Evolutionary conservation across 2,329 filamentous ascomycete genomes (phyloP).

Genomic region (Neurospora sp.): DNA sequence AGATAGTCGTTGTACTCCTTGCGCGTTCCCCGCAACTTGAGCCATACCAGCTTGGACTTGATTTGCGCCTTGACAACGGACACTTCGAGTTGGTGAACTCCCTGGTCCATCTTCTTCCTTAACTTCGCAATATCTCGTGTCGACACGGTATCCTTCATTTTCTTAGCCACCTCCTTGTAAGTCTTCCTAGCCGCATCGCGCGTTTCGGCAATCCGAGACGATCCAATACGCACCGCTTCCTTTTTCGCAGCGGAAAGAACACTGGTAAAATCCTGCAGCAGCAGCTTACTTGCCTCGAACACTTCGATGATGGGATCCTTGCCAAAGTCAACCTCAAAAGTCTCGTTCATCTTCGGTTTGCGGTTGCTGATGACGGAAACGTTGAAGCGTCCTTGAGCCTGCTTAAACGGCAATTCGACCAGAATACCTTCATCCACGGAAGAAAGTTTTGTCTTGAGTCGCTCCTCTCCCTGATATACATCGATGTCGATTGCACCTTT

Average conservation of each 20-base stretch:
- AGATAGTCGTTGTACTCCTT: slow-evolving; percentile 36
- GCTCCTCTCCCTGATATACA: slow-evolving; percentile 37
- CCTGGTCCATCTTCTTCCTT: slow-evolving; percentile 28
- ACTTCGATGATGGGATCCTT: slow-evolving; percentile 33
- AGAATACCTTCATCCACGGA: slow-evolving; percentile 41
- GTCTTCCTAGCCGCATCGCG: slow-evolving; percentile 23
- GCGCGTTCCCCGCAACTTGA: slow-evolving; percentile 40
- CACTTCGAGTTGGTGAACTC: slow-evolving; percentile 26
- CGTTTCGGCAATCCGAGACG: slow-evolving; percentile 16
- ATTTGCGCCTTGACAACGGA: slow-evolving; percentile 44
- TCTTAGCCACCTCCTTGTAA: slow-evolving; percentile 20
- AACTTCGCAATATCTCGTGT: slow-evolving; percentile 15
- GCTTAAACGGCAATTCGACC: slow-evolving; percentile 40
- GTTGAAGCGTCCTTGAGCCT: slow-evolving; percentile 49
- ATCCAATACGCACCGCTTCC: slow-evolving; percentile 16
- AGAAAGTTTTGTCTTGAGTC: slow-evolving; percentile 39
- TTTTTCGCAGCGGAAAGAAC: slow-evolving; percentile 32
- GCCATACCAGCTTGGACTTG: slow-evolving; percentile 46
- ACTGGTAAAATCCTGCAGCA: slow-evolving; percentile 29
- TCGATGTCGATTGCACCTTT: slow-evolving; percentile 48
- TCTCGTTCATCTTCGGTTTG: slow-evolving; percentile 51
- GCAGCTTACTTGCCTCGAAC: slow-evolving; percentile 33
- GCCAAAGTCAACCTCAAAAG: slow-evolving; percentile 51
- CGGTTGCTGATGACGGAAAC: slow-evolving; percentile 49
- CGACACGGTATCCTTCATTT: slow-evolving; percentile 15